These are phyloP conservation scores for Akebia trifoliata DNA, from an alignment of 164 flowering plant genomes.

Conservation along the genomic window DNA sequence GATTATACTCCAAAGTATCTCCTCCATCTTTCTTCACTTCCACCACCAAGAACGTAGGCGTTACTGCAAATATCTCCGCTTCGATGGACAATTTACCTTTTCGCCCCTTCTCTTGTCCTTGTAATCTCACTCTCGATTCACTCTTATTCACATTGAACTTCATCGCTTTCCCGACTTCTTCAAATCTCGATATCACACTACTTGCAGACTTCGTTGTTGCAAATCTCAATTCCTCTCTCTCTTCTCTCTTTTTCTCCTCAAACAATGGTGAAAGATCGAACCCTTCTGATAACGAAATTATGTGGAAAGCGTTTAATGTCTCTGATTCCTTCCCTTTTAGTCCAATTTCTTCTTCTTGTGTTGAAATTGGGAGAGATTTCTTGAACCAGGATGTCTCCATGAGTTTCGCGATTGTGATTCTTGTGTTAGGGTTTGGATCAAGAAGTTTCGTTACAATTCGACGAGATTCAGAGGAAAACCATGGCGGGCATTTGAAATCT, in stretches of 20 bases:
- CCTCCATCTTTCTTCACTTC: constrained; percentile 68
- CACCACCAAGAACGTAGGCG: constrained; percentile 58
- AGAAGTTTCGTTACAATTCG: constrained; percentile 37
- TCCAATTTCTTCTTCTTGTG: constrained; percentile 10
- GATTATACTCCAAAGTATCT: constrained; percentile 62
- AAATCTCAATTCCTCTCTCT: constrained; percentile 41
- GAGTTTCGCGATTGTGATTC: constrained; percentile 37
- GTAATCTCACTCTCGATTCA: constrained; percentile 34
- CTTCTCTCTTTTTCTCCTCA: constrained; percentile 41
- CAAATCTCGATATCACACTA: constrained; percentile 44
- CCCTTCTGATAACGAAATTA: constrained; percentile 46
- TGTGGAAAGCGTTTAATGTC: constrained; percentile 50
- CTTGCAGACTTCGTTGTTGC: constrained; percentile 43
- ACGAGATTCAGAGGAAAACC: constrained; percentile 48
- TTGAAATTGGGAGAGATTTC: constrained; percentile 24
- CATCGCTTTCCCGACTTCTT: constrained; percentile 36
- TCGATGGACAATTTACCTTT: constrained; percentile 52
- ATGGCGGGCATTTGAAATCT: constrained; percentile 56
- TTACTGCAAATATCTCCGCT: constrained; percentile 54
- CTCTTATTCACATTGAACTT: constrained; percentile 40
- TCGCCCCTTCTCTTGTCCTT: constrained; percentile 51
- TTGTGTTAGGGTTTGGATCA: constrained; percentile 41
- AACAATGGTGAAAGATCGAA: constrained; percentile 52
- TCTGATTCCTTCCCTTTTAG: constrained; percentile 21
- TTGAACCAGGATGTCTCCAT: constrained; percentile 52